Evolutionary conservation across 2,329 filamentous ascomycete genomes (phyloP).

Genomic region (Pyricularia sp.): DNA sequence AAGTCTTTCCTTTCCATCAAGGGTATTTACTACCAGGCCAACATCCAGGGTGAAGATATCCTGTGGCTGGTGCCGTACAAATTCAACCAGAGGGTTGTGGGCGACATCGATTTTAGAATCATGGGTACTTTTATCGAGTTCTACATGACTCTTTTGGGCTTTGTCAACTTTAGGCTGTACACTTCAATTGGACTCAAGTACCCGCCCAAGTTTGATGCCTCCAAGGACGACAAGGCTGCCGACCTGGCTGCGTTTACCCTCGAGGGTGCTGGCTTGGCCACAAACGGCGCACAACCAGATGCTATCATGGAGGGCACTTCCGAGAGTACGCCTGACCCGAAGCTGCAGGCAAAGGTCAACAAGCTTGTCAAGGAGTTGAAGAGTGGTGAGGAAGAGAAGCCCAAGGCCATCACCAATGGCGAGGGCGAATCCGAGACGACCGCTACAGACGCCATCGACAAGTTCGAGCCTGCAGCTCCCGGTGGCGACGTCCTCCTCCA

Average conservation of each 20-base stretch:
- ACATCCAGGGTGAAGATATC: constrained; percentile 92
- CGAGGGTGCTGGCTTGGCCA: constrained; percentile 58
- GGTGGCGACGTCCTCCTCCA: constrained; percentile 82
- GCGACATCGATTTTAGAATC: constrained; percentile 95
- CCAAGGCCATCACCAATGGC: constrained; percentile 19
- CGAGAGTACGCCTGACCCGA: constrained; percentile 49
- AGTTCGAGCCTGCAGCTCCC: constrained; percentile 76
- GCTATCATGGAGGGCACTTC: constrained; percentile 10
- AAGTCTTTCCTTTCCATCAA: constrained; percentile 99
- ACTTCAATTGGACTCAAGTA: constrained; percentile 88
- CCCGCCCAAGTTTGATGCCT: constrained; percentile 83
- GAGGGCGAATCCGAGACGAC: constrained; percentile 35
- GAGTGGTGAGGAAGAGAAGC: constrained; percentile 29
- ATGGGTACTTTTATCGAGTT: constrained; percentile 99
- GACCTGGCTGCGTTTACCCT: constrained; percentile 88
- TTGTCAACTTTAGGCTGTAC: constrained; percentile 93
- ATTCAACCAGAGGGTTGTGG: constrained; percentile 90
- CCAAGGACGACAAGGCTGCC: constrained; percentile 79
- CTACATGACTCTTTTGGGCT: constrained; percentile 91
- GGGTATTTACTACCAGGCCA: constrained; percentile 98
- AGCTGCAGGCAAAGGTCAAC: constrained; percentile 56
- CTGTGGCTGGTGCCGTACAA: constrained; percentile 96
- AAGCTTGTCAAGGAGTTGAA: constrained; percentile 62
- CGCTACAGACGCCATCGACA: constrained; percentile 64
- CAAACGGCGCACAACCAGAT: constrained; percentile 40